Base-by-base conservation (phyloP, 2,329 filamentous ascomycete genomes). In the Nemania sp. region DNA sequence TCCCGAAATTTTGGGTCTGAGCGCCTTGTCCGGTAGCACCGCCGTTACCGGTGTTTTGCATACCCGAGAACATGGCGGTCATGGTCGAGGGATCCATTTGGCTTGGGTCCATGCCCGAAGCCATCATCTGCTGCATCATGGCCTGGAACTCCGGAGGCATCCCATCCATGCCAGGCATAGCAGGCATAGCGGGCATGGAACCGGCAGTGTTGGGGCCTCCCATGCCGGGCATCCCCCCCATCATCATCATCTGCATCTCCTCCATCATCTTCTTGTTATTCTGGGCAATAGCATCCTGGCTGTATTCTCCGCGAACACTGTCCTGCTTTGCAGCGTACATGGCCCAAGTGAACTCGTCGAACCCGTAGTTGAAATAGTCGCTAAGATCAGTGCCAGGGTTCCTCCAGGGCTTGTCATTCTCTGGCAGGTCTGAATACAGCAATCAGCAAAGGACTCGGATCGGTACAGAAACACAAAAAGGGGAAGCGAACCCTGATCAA, bases 311-410 rank as follows among this genome's bases (percentile, higher is more conserved):
- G 15, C 89, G 83, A 66, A 97, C 80, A 20, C 78, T 79, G 61
- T 94, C 86, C 71, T 97, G 94, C 68, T 96, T 95, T 55, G 91
- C 79, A 26, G 92, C 91, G 71, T 99, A 99, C 49, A 92, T 83
- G 5, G 92, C 89, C 94, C 94, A 99, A 1, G 92, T 96, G 73
- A 97, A 97, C 73, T 97, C 93, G 74, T 97, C 93, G 68, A 97
- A 97, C 54, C 93, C 93, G 73, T 97, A 97, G 77, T 97, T 97
- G 82, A 97, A 97, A 75, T 96, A 97, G 71, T 99, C 94, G 55
- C 89, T 94, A 49, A 96, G 84, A 67, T 99, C 94, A 9, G 93
- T 92, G 41, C 94, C 94, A 0, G 94, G 94, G 61, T 92, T 87
- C 39, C 94, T 86, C 94, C 94, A 99, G 15, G 93, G 92, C 72